Percentiles rank a stretch among this genome's conserved stretches.
These are phyloP conservation scores for Wickerhamomyces chambardii DNA, from an alignment of 805 yeast species.

Conservation along the genomic window DNA sequence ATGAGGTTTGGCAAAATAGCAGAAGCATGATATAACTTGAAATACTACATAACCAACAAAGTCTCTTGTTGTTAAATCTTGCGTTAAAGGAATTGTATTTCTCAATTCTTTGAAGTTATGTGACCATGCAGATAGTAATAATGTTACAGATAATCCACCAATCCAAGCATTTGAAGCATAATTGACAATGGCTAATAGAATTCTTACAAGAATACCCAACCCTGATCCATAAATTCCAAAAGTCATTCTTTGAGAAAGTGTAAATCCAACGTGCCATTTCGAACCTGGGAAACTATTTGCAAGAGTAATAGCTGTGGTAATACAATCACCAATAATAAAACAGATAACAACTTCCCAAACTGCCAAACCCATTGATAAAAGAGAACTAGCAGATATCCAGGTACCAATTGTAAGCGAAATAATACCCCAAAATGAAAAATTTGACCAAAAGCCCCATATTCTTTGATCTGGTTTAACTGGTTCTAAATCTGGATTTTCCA, in stretches of 20 bases:
- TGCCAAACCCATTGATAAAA: constrained; percentile 33
- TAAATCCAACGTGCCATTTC: constrained; percentile 38
- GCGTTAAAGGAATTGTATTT: not conserved
- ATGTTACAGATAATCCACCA: constrained; percentile 31
- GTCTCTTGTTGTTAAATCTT: constrained; percentile 15
- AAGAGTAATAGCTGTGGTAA: constrained; percentile 33
- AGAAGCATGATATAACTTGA: constrained; percentile 19
- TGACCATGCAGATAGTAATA: constrained; percentile 31
- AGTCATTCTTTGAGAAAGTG: constrained; percentile 34
- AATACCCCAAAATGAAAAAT: constrained; percentile 35
- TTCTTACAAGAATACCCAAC: constrained; percentile 30
- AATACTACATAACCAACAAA: constrained; percentile 25
- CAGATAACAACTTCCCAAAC: constrained; percentile 30
- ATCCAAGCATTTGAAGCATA: constrained; percentile 37
- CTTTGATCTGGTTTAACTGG: constrained; percentile 15
- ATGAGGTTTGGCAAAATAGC: constrained; percentile 16
- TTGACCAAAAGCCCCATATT: constrained; percentile 31
- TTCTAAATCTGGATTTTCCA: constrained; percentile 23
- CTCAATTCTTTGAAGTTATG: not conserved
- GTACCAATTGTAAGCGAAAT: constrained; percentile 35
- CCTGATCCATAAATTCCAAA: constrained; percentile 38
- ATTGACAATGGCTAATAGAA: constrained; percentile 36
- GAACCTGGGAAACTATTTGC: constrained; percentile 39
- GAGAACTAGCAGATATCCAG: constrained; percentile 35
- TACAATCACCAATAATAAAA: constrained; percentile 34